phyloP scores from a whole-genome alignment of 2,329 filamentous ascomycete species.

The Beauveria bassiana region DNA sequence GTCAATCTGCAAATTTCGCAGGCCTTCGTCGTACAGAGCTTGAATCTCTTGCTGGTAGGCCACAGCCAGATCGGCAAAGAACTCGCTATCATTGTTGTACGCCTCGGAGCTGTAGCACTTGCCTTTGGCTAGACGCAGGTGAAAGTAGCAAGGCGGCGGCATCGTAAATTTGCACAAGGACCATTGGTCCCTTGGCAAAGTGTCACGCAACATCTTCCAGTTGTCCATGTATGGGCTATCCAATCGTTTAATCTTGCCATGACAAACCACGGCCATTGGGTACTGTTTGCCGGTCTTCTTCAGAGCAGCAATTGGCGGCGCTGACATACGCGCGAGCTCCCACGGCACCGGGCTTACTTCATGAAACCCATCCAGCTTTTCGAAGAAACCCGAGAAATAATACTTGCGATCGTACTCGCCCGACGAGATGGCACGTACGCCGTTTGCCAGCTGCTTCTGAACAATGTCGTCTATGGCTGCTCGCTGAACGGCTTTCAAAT shows the following conservation, averaged over 20 bases:
- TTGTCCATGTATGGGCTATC: conserved; percentile 36
- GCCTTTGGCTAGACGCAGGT: conserved; percentile 42
- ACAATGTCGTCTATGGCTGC: conserved; percentile 58
- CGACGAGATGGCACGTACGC: conserved; percentile 56
- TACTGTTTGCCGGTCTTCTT: conserved; percentile 31
- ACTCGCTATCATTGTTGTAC: conserved; percentile 45
- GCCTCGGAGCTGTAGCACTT: conserved; percentile 45
- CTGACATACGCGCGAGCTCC: conserved; percentile 29
- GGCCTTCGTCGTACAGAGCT: conserved; percentile 46
- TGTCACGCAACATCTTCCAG: conserved; percentile 29
- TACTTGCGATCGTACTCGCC: conserved; percentile 57
- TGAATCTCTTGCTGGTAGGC: conserved; percentile 48
- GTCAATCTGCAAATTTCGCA: conserved; percentile 52
- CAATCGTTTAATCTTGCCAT: conserved; percentile 34
- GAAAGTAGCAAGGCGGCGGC: conserved; percentile 62
- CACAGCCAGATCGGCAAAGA: conserved; percentile 48
- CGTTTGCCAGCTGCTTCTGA: conserved; percentile 53
- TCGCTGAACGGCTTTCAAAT: conserved; percentile 50
- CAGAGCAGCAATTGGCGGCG: conserved; percentile 31
- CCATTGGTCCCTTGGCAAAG: conserved; percentile 50
- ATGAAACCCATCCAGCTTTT: conserved; percentile 34
- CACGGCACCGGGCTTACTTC: conserved; percentile 31
- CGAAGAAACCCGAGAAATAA: conserved; percentile 42
- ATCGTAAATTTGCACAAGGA: conserved; percentile 61
- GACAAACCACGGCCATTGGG: conserved; percentile 32